Base-by-base conservation (phyloP, 805 yeast genomes). In the Candida suzukii region DNA sequence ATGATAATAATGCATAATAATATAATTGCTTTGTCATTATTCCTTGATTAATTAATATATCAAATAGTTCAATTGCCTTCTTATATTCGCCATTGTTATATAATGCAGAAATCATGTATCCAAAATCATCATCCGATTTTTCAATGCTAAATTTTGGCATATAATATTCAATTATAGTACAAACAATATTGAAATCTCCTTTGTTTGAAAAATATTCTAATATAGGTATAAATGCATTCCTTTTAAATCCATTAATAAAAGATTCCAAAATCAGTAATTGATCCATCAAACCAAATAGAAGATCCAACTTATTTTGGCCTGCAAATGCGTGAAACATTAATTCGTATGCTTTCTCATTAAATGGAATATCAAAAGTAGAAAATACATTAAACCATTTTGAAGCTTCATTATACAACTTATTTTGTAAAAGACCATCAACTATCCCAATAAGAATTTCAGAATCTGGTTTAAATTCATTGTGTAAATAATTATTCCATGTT, bases 391-490 rank as follows among this genome's bases (percentile, higher is more conserved):
- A 70, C 58, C 62, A 59, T 32, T 49, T 50, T 11, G 68, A 46
- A 2, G 69, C 72, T 14, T 56, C 64, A 0, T 54, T 52, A 20
- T 60, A 54, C 28, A 72, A 63, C 10, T 67, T 62, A 7, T 63
- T 52, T 20, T 56, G 58, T 13, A 71, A 48, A 33, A 68, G 58
- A n/a, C 71, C 48, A 22, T 61, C 56, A 39, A 80, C 68, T 33
- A 80, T 51, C 0, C 78, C 71, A 26, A 67, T 64, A 39, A 67
- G 56, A 1, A 78, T 64, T 9, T 56, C 51, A 2, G 66, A 58
- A 3, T 67, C 62, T 1, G 87, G 86, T 4, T 45, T 50, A 52
- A 77, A 65, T 1, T 69, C 67, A 41, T 80, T 36, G 25, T 78
- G 11, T 11, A 19, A 2, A 50, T 50, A 75, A 72, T n/a, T 61